phyloP scores from a whole-genome alignment of 192 early-diverging fungal species.

The Coemansia sp. region DNA sequence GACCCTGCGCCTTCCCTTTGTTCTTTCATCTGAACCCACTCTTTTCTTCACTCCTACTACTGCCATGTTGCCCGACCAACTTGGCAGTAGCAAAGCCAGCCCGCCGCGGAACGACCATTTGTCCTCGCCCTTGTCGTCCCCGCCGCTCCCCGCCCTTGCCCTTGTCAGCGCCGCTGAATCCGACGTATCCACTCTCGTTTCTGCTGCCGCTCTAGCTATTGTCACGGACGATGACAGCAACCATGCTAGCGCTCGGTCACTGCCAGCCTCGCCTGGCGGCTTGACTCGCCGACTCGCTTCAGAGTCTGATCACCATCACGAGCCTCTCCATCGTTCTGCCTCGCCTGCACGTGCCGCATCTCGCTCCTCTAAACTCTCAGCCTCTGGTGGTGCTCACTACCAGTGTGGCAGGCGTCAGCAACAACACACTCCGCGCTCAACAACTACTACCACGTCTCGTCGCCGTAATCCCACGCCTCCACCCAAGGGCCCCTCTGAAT shows the following conservation, averaged over 20 bases:
- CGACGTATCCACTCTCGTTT: slow-evolving; percentile 36
- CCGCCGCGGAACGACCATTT: not conserved
- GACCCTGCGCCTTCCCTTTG: slow-evolving; percentile 39
- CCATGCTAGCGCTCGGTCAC: not conserved
- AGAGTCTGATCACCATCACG: slow-evolving; percentile 6
- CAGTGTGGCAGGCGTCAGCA: slow-evolving; percentile 4
- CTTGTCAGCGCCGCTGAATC: slow-evolving; percentile 22
- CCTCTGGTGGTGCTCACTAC: not conserved
- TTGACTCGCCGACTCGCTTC: not conserved
- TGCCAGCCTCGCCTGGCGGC: not conserved
- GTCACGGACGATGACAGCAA: not conserved
- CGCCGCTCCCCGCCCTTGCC: slow-evolving; percentile 2
- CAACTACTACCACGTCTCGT: not conserved
- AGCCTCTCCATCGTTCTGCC: not conserved
- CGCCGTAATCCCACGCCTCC: slow-evolving; percentile 12
- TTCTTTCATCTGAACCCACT: slow-evolving; percentile 5
- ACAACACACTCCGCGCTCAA: not conserved
- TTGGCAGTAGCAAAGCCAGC: slow-evolving; percentile 3
- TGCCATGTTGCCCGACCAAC: not conserved
- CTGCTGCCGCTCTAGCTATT: not conserved
- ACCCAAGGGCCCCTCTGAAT: slow-evolving; percentile 6
- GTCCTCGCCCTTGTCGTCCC: not conserved
- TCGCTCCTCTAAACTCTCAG: not conserved
- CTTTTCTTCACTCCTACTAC: not conserved
- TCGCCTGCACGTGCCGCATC: not conserved